Conservation (phyloP, 2,329 filamentous ascomycete genomes). For the Neofusicoccum cordaticola region DNA sequence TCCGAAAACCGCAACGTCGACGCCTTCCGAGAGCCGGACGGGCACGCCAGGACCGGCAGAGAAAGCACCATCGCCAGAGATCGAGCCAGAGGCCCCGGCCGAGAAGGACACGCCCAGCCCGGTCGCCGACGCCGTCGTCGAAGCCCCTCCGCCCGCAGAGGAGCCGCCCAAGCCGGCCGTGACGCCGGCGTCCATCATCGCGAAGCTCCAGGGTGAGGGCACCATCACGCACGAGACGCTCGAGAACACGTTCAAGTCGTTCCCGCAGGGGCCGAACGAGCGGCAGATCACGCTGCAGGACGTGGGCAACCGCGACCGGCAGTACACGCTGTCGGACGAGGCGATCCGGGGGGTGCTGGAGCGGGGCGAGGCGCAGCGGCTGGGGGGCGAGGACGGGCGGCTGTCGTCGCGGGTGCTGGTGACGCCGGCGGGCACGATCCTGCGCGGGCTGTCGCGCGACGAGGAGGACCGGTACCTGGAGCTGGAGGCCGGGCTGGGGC, state of each 20-base stretch:
- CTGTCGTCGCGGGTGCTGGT: conserved; percentile 61
- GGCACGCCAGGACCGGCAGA: conserved; percentile 2
- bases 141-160: too few species aligned
- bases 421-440: conserved; percentile 71
- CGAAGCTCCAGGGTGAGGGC: conserved; percentile 37
- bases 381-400: conserved; percentile 43
- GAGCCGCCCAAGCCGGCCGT: conserved; percentile 23
- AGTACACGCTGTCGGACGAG: conserved; percentile 41
- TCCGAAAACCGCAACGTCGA: not conserved
- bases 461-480: conserved; percentile 70
- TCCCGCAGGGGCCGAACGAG: conserved; percentile 23
- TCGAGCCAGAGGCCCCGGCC: not conserved
- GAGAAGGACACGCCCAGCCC: conserved; percentile 19
- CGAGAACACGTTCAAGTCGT: conserved; percentile 14
- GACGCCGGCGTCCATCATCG: conserved; percentile 37
- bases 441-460: conserved; percentile 66
- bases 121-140: conserved; percentile 19
- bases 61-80: not conserved
- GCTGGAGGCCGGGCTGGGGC: conserved; percentile 54
- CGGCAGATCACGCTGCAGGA: conserved; percentile 28
- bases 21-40: not conserved
- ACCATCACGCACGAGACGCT: conserved; percentile 26
- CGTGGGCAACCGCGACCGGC: conserved; percentile 32
- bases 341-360: conserved; percentile 52
- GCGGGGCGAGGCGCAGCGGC: conserved; percentile 39